A percentile compares a stretch with the other conserved stretches of the same genome.
phyloP scores from a whole-genome alignment of 2,329 filamentous ascomycete species.

The Diaporthe amygdali region DNA sequence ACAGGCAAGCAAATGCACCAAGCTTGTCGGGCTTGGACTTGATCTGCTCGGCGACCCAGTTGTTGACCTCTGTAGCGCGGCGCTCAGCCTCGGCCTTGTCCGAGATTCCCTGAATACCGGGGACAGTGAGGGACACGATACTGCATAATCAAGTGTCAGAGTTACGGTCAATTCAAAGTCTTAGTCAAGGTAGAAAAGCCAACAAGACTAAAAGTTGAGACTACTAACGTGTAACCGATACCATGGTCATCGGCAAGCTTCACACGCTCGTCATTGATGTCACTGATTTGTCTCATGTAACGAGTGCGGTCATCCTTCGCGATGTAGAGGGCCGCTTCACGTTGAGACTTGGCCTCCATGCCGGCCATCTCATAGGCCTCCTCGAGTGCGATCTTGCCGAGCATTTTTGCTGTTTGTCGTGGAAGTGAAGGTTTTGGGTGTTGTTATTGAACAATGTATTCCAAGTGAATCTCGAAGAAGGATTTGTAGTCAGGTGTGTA shows the following conservation, averaged over 20 bases:
- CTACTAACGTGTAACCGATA: constrained; percentile 45
- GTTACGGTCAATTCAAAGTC: background rate
- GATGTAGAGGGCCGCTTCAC: constrained; percentile 22
- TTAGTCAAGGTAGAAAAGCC: background rate
- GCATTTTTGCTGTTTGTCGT: background rate
- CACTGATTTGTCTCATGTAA: constrained; percentile 26
- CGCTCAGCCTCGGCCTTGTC: constrained; percentile 46
- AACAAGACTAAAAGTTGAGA: background rate
- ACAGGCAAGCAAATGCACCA: constrained; percentile 54
- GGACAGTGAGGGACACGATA: constrained; percentile 50
- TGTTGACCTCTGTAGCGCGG: constrained; percentile 48
- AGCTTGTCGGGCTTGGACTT: constrained; percentile 45
- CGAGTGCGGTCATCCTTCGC: constrained; percentile 8
- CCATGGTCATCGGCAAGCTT: constrained; percentile 40
- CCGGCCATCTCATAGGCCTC: constrained; percentile 22
- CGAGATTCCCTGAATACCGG: constrained; percentile 52
- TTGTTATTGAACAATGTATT: background rate
- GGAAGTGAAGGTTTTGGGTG: no score
- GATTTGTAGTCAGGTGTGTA: background rate
- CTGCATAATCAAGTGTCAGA: background rate
- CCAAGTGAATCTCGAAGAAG: background rate
- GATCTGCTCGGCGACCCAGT: constrained; percentile 45
- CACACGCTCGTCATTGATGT: constrained; percentile 30
- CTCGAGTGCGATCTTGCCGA: constrained; percentile 24
- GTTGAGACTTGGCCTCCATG: constrained; percentile 21